Conservation (phyloP, 2,329 filamentous ascomycete species). For the Monilinia polystroma region DNA sequence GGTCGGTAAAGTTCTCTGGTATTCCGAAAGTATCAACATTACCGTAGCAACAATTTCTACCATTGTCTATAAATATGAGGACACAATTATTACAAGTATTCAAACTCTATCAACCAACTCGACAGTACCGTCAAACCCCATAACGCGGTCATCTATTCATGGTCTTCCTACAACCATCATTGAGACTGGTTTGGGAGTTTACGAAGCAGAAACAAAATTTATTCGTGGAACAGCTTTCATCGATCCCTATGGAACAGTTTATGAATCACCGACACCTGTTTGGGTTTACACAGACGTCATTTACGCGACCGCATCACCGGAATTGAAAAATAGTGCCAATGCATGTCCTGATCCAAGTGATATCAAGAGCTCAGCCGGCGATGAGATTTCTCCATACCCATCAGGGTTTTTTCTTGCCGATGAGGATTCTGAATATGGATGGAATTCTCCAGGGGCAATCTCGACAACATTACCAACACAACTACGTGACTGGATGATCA, state of each 20-base stretch:
- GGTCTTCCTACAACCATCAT: slow-evolving; percentile 25
- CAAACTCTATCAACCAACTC: slow-evolving; percentile 18
- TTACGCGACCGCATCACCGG: slow-evolving; percentile 12
- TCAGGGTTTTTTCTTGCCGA: slow-evolving; percentile 24
- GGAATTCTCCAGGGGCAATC: slow-evolving; percentile 18
- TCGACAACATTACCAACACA: slow-evolving; percentile 21
- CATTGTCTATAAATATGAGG: slow-evolving; percentile 25
- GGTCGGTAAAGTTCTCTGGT: slow-evolving; percentile 26
- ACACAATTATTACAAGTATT: slow-evolving; percentile 24
- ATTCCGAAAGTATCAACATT: slow-evolving; percentile 23
- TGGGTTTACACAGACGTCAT: slow-evolving; percentile 23
- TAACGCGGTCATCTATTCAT: slow-evolving; percentile 5
- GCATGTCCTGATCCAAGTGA: slow-evolving; percentile 17
- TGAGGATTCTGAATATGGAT: slow-evolving; percentile 11
- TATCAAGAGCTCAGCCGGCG: slow-evolving; percentile 1
- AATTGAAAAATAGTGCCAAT: slow-evolving; percentile 4
- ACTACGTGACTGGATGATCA: slow-evolving; percentile 24
- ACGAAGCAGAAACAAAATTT: slow-evolving; percentile 22
- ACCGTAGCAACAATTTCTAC: slow-evolving; percentile 28
- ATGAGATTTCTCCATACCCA: slow-evolving; percentile 23
- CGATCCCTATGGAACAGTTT: slow-evolving; percentile 27
- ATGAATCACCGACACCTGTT: slow-evolving; percentile 27
- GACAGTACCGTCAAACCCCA: slow-evolving; percentile 8
- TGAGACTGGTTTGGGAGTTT: slow-evolving; percentile 14
- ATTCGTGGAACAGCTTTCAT: slow-evolving; percentile 27